phyloP scores from a whole-genome alignment of 108 stramenopile genomes.

The Skeletonema menzelii region DNA sequence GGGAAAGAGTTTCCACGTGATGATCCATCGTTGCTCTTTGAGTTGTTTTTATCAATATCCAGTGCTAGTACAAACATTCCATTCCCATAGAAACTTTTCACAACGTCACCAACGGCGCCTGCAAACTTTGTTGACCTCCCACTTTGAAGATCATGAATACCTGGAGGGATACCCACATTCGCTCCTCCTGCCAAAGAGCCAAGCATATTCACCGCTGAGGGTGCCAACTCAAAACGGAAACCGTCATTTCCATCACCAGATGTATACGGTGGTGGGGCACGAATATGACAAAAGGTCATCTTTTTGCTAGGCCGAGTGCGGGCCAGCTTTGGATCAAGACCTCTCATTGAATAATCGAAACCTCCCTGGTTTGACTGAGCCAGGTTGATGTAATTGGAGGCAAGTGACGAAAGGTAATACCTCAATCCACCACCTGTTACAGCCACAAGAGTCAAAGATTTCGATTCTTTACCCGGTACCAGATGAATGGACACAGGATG shows the following conservation, averaged over 20 bases:
- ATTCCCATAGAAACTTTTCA: slow-evolving; percentile 52
- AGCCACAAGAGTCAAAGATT: slow-evolving; percentile 74
- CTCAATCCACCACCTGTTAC: slow-evolving; percentile 80
- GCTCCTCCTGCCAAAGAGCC: slow-evolving; percentile 8
- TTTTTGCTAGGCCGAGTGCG: slow-evolving; percentile 33
- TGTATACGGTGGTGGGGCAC: slow-evolving; percentile 70
- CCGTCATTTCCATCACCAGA: slow-evolving; percentile 34
- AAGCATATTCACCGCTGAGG: slow-evolving; percentile 17
- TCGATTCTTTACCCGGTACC: slow-evolving; percentile 65
- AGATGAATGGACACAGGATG: slow-evolving; percentile 80
- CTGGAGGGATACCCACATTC: slow-evolving; percentile 27
- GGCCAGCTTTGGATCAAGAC: slow-evolving; percentile 15
- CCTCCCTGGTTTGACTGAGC: slow-evolving; percentile 36
- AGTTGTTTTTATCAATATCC: slow-evolving; percentile 28
- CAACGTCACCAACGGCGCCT: slow-evolving; percentile 30
- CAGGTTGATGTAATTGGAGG: slow-evolving; percentile 35
- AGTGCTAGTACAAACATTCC: slow-evolving; percentile 73
- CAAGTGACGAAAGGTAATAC: slow-evolving; percentile 73
- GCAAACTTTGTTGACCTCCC: background rate
- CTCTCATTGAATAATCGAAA: slow-evolving; percentile 18
- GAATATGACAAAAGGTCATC: slow-evolving; percentile 81
- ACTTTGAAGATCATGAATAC: slow-evolving; percentile 26
- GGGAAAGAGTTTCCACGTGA: slow-evolving; percentile 20
- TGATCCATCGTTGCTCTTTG: slow-evolving; percentile 2
- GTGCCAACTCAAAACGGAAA: slow-evolving; percentile 36